These are phyloP conservation scores for Solanum raphanifolium DNA, from an alignment of 257 asterid species.

Conservation along the genomic window DNA sequence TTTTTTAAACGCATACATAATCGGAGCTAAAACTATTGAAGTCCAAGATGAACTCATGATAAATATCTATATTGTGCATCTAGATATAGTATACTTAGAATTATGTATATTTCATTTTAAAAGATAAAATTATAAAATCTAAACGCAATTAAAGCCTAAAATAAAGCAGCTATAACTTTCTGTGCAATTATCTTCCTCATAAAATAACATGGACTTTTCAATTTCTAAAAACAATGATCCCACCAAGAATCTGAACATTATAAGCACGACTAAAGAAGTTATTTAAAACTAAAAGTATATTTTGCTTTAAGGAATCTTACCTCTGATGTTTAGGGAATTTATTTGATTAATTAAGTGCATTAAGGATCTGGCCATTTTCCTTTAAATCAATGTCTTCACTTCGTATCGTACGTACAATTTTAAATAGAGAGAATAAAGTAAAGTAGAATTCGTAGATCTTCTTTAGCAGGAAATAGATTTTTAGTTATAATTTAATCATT, in stretches of 20 bases:
- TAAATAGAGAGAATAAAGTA: conserved; percentile 14
- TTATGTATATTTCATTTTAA: not conserved
- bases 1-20: too few relatives aligned
- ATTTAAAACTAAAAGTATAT: not conserved
- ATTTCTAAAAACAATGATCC: not conserved
- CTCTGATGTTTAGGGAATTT: not conserved
- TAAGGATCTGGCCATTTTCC: conserved; percentile 7
- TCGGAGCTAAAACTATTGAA: too few relatives aligned
- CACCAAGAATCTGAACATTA: not conserved
- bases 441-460: not conserved
- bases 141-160: not conserved
- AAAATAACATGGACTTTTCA: not conserved
- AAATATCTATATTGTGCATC: not conserved
- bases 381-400: not conserved
- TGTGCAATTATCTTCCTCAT: not conserved
- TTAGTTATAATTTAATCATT: not conserved
- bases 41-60: not conserved
- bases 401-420: not conserved
- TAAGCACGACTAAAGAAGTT: not conserved
- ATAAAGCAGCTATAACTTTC: not conserved
- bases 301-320: conserved; percentile 11
- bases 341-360: not conserved
- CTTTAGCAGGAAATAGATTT: not conserved
- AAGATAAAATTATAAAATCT: not conserved
- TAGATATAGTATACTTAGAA: not conserved